phyloP scores from a whole-genome alignment of 257 asterid genomes.

The Mentha longifolia region DNA sequence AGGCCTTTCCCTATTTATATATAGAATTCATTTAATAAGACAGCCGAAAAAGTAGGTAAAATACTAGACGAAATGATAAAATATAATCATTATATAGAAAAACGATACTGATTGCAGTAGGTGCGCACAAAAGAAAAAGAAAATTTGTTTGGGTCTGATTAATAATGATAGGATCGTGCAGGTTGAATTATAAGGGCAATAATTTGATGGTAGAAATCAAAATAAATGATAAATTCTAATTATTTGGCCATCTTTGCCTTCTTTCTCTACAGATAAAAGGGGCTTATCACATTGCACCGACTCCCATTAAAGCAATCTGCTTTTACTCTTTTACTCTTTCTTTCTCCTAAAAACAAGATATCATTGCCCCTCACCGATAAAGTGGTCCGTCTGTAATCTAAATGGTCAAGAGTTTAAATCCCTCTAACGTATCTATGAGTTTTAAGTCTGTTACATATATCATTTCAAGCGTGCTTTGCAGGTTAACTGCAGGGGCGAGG shows the following conservation, averaged over 20 bases:
- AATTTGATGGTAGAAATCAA: constrained; percentile 11
- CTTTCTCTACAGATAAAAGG: constrained; percentile 25
- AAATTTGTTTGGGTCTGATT: neutral
- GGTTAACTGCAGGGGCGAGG: no score
- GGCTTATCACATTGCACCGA: constrained; percentile 39
- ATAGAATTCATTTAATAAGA: neutral
- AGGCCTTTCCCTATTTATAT: neutral
- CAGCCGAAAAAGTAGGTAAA: neutral
- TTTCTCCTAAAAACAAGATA: constrained; percentile 12
- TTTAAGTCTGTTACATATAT: no score
- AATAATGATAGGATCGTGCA: constrained; percentile 32
- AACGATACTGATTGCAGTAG: constrained; percentile 18
- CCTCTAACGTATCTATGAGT: no score
- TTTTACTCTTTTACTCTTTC: constrained; percentile 22
- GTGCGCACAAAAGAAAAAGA: neutral
- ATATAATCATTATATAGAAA: neutral
- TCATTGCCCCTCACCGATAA: no score
- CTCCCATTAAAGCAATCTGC: constrained; percentile 39
- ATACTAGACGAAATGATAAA: neutral
- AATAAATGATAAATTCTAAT: constrained; percentile 28
- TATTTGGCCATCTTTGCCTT: constrained; percentile 11
- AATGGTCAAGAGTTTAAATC: no score
- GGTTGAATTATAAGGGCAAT: constrained; percentile 29
- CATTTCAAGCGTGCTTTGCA: no score
- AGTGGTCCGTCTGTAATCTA: no score